A percentile compares a stretch with the other conserved stretches of the same genome.
phyloP scores from a whole-genome alignment of 2,329 filamentous ascomycete species.

The Fusarium tricinctum region DNA sequence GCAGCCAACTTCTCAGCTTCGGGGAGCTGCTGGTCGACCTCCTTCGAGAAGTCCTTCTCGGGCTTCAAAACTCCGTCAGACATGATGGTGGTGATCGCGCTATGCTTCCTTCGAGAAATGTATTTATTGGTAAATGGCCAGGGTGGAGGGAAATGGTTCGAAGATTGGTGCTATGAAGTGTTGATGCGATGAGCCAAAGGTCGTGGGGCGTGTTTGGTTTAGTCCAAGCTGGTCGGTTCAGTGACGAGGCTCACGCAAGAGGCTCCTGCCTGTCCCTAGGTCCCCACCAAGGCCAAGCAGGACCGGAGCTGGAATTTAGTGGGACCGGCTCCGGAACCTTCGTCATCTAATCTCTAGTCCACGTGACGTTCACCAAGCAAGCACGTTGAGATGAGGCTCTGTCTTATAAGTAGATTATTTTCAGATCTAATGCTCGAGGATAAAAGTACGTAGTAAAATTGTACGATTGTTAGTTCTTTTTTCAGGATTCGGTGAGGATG shows the following conservation, averaged over 20 bases:
- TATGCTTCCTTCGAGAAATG: slow-evolving; percentile 19
- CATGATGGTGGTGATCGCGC: slow-evolving; percentile 65
- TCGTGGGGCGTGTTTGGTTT: slow-evolving; percentile 47
- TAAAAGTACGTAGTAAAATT: too few relatives aligned
- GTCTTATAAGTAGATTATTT: too few relatives aligned
- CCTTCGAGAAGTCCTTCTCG: slow-evolving; percentile 99
- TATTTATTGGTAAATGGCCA: neutral
- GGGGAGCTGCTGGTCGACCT: slow-evolving; percentile 90
- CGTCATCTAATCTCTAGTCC: slow-evolving; percentile 6
- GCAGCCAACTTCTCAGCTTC: slow-evolving; percentile 92
- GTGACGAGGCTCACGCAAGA: slow-evolving; percentile 56
- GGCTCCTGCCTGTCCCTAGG: slow-evolving; percentile 53
- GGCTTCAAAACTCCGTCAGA: slow-evolving; percentile 88
- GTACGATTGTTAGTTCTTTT: too few relatives aligned
- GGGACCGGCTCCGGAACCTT: slow-evolving; percentile 37
- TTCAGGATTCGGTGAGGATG: too few relatives aligned
- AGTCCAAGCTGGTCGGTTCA: slow-evolving; percentile 49
- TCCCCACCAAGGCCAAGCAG: slow-evolving; percentile 35
- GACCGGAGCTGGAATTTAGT: slow-evolving; percentile 44
- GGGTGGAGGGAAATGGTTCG: slow-evolving; percentile 4
- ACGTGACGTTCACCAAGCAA: slow-evolving; percentile 25
- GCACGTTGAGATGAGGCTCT: too few relatives aligned
- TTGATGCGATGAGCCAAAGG: slow-evolving; percentile 41
- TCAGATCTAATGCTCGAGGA: too few relatives aligned
- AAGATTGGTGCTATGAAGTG: slow-evolving; percentile 31